Conservation (phyloP, 2,329 filamentous ascomycete genomes). For the Dichotomopilus funicola region DNA sequence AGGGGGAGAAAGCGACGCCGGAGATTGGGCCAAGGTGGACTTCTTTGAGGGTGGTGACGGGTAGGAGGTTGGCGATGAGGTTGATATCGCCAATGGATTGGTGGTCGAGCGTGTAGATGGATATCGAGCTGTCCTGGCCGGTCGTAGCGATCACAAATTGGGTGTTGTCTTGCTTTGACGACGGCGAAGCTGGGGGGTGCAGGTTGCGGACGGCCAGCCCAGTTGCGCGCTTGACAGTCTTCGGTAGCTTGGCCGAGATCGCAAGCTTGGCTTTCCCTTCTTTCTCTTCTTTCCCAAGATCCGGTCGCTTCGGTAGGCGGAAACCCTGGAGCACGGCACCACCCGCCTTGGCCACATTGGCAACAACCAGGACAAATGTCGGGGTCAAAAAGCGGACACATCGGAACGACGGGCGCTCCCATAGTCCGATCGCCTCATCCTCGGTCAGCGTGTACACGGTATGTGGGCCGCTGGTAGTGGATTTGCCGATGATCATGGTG, state of each 20-base stretch:
- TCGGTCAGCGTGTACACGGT: slow-evolving; percentile 52
- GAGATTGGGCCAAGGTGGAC: slow-evolving; percentile 55
- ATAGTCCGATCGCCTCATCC: slow-evolving; percentile 33
- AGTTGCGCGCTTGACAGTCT: slow-evolving; percentile 64
- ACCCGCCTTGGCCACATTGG: slow-evolving; percentile 53
- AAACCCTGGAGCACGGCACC: slow-evolving; percentile 53
- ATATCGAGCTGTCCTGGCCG: slow-evolving; percentile 71
- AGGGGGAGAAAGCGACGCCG: slow-evolving; percentile 51
- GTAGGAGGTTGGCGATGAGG: slow-evolving; percentile 46
- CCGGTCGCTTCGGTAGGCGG: slow-evolving; percentile 38
- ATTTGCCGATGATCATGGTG: slow-evolving; percentile 52
- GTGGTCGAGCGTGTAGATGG: slow-evolving; percentile 71
- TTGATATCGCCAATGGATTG: slow-evolving; percentile 40
- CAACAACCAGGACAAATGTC: slow-evolving; percentile 50
- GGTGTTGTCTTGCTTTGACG: slow-evolving; percentile 52
- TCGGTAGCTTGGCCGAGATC: slow-evolving; percentile 53
- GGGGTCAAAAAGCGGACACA: slow-evolving; percentile 54
- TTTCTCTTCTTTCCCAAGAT: slow-evolving; percentile 13
- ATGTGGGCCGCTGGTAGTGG: slow-evolving; percentile 38
- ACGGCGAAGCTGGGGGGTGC: slow-evolving; percentile 45
- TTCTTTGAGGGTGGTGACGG: slow-evolving; percentile 46
- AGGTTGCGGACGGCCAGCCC: slow-evolving; percentile 72
- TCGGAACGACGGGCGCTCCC: slow-evolving; percentile 46
- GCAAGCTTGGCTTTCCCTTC: slow-evolving; percentile 41
- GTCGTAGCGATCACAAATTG: slow-evolving; percentile 79